phyloP scores from a whole-genome alignment of 192 early-diverging fungal species.

The Gryganskiella cystojenkinii region DNA sequence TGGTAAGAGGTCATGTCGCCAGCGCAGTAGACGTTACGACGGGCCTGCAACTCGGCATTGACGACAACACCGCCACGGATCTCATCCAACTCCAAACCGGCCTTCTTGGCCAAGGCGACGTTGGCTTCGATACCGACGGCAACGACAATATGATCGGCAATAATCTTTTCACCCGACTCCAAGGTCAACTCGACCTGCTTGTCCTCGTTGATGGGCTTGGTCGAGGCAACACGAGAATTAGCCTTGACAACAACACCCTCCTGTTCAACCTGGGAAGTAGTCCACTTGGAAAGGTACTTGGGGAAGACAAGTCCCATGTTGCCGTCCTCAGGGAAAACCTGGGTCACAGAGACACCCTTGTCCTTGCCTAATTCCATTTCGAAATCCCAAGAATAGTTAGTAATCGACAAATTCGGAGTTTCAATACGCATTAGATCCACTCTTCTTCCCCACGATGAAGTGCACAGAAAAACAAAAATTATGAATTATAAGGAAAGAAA shows the following conservation, averaged over 20 bases:
- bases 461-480: neutral
- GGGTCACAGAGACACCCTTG: conserved; percentile 61
- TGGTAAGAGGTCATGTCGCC: conserved; percentile 75
- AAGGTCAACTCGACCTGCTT: conserved; percentile 58
- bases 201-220: conserved; percentile 43
- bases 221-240: conserved; percentile 47
- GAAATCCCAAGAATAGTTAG: too few relatives aligned
- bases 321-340: conserved; percentile 72
- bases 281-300: conserved; percentile 71
- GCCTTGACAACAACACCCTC: conserved; percentile 64
- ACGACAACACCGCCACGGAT: conserved; percentile 67
- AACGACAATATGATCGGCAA: conserved; percentile 70
- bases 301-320: conserved; percentile 71
- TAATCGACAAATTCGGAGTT: neutral
- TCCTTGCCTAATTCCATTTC: conserved; percentile 54
- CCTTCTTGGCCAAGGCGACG: conserved; percentile 63
- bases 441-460: neutral
- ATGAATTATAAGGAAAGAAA: neutral
- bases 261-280: conserved; percentile 59
- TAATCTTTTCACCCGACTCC: conserved; percentile 49
- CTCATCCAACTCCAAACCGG: conserved; percentile 71
- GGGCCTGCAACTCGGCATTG: conserved; percentile 74
- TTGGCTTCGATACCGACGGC: conserved; percentile 71
- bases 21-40: conserved; percentile 70
- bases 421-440: too few relatives aligned